Conservation (phyloP, 345 rosid species). For the Gossypium arboreum region DNA sequence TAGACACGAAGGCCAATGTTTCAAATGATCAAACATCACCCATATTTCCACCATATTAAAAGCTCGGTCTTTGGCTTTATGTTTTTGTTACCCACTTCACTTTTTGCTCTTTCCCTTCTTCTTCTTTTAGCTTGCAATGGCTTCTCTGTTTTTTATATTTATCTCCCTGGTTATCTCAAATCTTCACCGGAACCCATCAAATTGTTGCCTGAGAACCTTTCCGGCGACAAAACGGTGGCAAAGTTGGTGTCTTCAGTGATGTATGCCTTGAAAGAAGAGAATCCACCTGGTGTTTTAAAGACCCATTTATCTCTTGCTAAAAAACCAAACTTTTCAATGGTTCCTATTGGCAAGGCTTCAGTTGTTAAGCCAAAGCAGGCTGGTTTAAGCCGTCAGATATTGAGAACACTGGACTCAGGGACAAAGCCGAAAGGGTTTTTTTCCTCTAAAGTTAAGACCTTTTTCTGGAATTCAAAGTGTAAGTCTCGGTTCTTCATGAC, state of each 20-base stretch:
- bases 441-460: slow-evolving; percentile 35
- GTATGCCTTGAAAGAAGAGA: slow-evolving; percentile 51
- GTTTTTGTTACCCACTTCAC: slow-evolving; percentile 52
- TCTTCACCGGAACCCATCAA: slow-evolving; percentile 24
- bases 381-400: slow-evolving; percentile 8
- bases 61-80: slow-evolving; percentile 36
- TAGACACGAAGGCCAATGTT: slow-evolving; percentile 17
- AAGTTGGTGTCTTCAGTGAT: slow-evolving; percentile 37
- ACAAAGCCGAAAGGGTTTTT: slow-evolving; percentile 48
- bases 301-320: slow-evolving; percentile 32
- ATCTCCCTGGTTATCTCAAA: slow-evolving; percentile 42
- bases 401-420: slow-evolving; percentile 25
- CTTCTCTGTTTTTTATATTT: slow-evolving; percentile 59
- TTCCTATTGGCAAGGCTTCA: slow-evolving; percentile 20
- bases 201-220: slow-evolving; percentile 21
- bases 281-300: slow-evolving; percentile 29
- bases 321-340: slow-evolving; percentile 19
- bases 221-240: slow-evolving; percentile 19
- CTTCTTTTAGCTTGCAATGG: slow-evolving; percentile 67
- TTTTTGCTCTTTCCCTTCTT: slow-evolving; percentile 58
- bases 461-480: slow-evolving; percentile 50
- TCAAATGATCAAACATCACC: slow-evolving; percentile 21
- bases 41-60: slow-evolving; percentile 26
- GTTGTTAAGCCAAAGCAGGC: slow-evolving; percentile 20
- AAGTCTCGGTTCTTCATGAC: slow-evolving; percentile 82